Evolutionary conservation across 2,329 filamentous ascomycete species (phyloP), one percentile per base, ranked within the genome.

Genomic region (Fragosphaeria purpurea): DNA sequence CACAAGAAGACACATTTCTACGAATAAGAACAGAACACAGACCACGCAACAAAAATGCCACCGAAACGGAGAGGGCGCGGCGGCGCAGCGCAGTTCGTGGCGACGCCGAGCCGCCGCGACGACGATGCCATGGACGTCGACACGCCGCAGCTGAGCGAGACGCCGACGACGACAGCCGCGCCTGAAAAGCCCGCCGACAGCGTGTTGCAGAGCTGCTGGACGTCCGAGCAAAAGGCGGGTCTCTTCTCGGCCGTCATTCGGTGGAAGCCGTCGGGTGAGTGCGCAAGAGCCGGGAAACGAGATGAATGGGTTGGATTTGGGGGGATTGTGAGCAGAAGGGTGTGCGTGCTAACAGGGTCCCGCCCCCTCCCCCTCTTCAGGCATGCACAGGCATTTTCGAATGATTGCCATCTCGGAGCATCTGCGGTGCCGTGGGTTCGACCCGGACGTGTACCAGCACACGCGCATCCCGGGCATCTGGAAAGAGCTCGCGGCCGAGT

Each of bases 321-420:
- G 34, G 42, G 35, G 10, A 35, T 34, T 5, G 33, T 5, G 7
- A 13, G 11, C 8, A 38, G 33, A n/a, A 41, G n/a, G 12, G 40
- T 10, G 3, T 5, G 31, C 13, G 22, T 41, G 49, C 48, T 54
- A 43, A 51, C 41, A 39, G 22, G 22, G 22, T 22, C 22, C 3
- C 3, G 22, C 22, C 22, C 22, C 22, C 22, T 37, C 32, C 41
- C 49, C 54, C 50, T 53, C 51, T 54, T 10, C 53, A 87, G 87
- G 89, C 54, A 86, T 95, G 76, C 89, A 95, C 70, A 94, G 91
- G 65, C 88, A 95, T 66, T 95, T 95, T 63, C 84, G 88, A 53
- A 90, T 96, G 76, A 82, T 95, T 56, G 83, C 88, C 7, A 88
- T 96, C 52, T 85, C 85, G 43, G 83, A 90, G 58, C 80, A 88